A percentile compares a stretch with the other conserved stretches of the same genome.
phyloP scores from a whole-genome alignment of 1,284 basidiomycete species.

The Butyriboletus appendiculatus region DNA sequence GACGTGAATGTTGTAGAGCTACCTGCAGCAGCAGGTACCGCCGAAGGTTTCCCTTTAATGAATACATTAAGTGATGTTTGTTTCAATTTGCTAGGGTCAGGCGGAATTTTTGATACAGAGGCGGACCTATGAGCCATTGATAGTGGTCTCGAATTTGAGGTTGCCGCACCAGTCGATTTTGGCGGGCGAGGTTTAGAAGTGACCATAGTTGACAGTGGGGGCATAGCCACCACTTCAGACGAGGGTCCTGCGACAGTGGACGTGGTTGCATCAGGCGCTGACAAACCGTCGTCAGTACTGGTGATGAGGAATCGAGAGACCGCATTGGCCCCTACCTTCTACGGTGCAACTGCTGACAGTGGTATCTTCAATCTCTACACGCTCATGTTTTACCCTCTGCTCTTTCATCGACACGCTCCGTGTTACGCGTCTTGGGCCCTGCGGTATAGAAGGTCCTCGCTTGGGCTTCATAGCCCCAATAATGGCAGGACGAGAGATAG shows the following conservation, averaged over 20 bases:
- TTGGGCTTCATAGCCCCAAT: conserved; percentile 19
- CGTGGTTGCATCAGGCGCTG: not conserved
- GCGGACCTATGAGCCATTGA: conserved; percentile 1
- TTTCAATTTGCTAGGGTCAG: conserved; percentile 23
- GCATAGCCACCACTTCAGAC: not conserved
- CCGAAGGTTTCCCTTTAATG: conserved; percentile 18
- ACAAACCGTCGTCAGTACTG: conserved; percentile 1
- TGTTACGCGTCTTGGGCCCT: conserved; percentile 25
- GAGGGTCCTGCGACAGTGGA: not conserved
- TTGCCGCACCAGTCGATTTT: not conserved
- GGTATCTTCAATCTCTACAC: not conserved
- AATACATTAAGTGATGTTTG: conserved; percentile 31
- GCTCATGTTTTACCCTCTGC: conserved; percentile 4
- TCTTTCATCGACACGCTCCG: conserved; percentile 32
- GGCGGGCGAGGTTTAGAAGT: conserved; percentile 5
- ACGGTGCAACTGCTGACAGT: not conserved
- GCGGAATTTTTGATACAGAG: conserved; percentile 13
- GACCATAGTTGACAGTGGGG: not conserved
- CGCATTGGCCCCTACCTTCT: conserved; percentile 5
- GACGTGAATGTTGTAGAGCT: not conserved
- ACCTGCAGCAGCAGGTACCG: too few species aligned
- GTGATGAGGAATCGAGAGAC: not conserved
- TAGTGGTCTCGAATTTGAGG: conserved; percentile 9
- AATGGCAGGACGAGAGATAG: not conserved
- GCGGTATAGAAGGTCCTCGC: conserved; percentile 7